A percentile compares a stretch with the other conserved stretches of the same genome.
Evolutionary conservation across 2,329 filamentous ascomycete genomes (phyloP).

Genomic region (Tolypocladium endophyticum): DNA sequence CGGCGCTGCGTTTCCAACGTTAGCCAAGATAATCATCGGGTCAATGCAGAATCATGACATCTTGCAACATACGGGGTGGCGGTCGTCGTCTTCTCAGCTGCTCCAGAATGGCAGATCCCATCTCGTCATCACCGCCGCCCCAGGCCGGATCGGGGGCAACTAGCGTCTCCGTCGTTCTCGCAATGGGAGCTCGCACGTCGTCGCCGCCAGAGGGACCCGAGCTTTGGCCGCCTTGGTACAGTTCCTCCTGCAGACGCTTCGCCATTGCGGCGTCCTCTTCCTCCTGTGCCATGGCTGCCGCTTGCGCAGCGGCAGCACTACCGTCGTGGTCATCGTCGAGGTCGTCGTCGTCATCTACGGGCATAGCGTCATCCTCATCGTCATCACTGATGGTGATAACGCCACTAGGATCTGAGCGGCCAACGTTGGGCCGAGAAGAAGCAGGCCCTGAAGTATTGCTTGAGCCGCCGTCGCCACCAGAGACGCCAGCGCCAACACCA

Average conservation of each 20-base stretch:
- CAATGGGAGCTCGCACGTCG: constrained; percentile 79
- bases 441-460: constrained; percentile 17
- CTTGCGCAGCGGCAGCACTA: constrained; percentile 28
- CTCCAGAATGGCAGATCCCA: constrained; percentile 52
- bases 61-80: constrained; percentile 16
- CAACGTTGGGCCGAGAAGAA: constrained; percentile 14
- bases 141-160: constrained; percentile 54
- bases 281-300: constrained; percentile 41
- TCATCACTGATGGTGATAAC: constrained; percentile 68
- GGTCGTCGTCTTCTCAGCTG: constrained; percentile 45
- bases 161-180: constrained; percentile 81
- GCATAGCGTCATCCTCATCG: constrained; percentile 41
- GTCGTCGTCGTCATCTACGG: constrained; percentile 11
- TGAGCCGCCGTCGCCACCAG: constrained; percentile 7
- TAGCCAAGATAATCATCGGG: neutral
- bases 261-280: constrained; percentile 95
- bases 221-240: constrained; percentile 52
- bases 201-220: constrained; percentile 24
- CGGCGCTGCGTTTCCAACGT: constrained; percentile 4
- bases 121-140: constrained; percentile 31
- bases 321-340: constrained; percentile 26
- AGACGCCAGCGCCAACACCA: constrained; percentile 21
- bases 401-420: constrained; percentile 24
- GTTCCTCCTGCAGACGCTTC: constrained; percentile 79
- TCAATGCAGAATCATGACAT: neutral